Evolutionary conservation across 2,329 filamentous ascomycete species (phyloP).

Genomic region (Hypoxylon sp.): DNA sequence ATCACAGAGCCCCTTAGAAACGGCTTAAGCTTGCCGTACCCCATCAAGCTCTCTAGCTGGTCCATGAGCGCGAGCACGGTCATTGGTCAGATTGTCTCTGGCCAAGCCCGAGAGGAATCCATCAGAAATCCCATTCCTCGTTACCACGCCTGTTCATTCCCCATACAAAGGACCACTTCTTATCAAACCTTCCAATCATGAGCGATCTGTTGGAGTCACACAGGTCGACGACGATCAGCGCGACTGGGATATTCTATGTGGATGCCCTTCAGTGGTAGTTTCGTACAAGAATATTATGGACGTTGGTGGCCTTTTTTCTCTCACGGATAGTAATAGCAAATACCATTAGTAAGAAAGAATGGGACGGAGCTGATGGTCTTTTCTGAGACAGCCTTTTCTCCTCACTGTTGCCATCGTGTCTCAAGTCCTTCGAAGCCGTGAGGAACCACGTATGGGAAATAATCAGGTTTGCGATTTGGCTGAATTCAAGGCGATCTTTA

Average conservation of each 20-base stretch:
- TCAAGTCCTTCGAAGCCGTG: slow-evolving; percentile 10
- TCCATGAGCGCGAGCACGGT: slow-evolving; percentile 18
- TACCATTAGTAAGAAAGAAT: slow-evolving; percentile 24
- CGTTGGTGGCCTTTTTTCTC: slow-evolving; percentile 28
- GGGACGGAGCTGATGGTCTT: slow-evolving; percentile 11
- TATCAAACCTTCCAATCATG: slow-evolving; percentile 42
- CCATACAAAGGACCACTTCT: slow-evolving; percentile 43
- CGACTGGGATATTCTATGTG: slow-evolving; percentile 33
- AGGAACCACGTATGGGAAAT: slow-evolving; percentile 8
- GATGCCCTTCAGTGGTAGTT: slow-evolving; percentile 30
- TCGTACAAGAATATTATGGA: slow-evolving; percentile 21
- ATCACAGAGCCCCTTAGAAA: slow-evolving; percentile 46
- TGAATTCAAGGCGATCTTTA: slow-evolving; percentile 17
- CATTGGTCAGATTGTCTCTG: slow-evolving; percentile 32
- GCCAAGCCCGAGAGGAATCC: slow-evolving; percentile 47
- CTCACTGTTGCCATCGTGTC: slow-evolving; percentile 15
- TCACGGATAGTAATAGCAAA: slow-evolving; percentile 4
- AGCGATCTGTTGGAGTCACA: slow-evolving; percentile 40
- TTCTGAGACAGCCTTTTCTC: slow-evolving; percentile 21
- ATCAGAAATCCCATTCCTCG: slow-evolving; percentile 46
- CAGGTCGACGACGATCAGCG: slow-evolving; percentile 43
- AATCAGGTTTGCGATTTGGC: slow-evolving; percentile 16
- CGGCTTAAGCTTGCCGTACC: slow-evolving; percentile 41
- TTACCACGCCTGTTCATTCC: slow-evolving; percentile 43
- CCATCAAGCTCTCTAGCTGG: slow-evolving; percentile 35